Percentiles rank a stretch among this genome's conserved stretches.
Conservation (phyloP, 1,284 basidiomycete genomes). For the Cryptococcus hybrid region DNA sequence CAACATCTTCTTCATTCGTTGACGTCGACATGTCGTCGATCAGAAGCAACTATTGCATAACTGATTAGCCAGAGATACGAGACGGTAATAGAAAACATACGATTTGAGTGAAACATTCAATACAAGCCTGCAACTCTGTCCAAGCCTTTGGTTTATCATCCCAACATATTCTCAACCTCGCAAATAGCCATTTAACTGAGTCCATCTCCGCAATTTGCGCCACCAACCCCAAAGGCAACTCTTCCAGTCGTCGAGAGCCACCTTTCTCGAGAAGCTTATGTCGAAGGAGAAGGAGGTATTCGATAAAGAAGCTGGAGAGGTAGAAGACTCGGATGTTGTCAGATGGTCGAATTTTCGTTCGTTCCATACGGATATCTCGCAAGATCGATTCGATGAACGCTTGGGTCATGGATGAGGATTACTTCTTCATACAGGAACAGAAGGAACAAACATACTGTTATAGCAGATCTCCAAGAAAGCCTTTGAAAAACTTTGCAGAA, state of each 20-base stretch:
- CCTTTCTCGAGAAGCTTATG: constrained; percentile 36
- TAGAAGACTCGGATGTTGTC: constrained; percentile 82
- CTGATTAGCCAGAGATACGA: not conserved
- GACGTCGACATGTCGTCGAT: constrained; percentile 64
- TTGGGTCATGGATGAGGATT: constrained; percentile 43
- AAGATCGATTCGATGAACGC: constrained; percentile 79
- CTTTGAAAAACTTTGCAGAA: constrained; percentile 65
- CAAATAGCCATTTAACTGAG: constrained; percentile 84
- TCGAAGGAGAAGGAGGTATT: constrained; percentile 70
- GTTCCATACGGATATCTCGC: constrained; percentile 87
- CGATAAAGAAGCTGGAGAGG: constrained; percentile 81
- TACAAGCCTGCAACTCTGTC: constrained; percentile 91
- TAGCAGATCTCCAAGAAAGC: constrained; percentile 78
- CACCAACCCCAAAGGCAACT: constrained; percentile 67
- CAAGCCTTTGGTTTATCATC: constrained; percentile 91
- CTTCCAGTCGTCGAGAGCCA: constrained; percentile 11
- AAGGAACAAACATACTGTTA: constrained; percentile 64
- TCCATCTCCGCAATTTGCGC: constrained; percentile 79
- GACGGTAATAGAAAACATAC: constrained; percentile 34
- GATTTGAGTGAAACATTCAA: constrained; percentile 87
- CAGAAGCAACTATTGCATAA: constrained; percentile 61
- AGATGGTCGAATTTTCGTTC: constrained; percentile 82
- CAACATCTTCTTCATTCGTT: constrained; percentile 60
- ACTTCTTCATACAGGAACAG: not conserved
- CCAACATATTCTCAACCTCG: constrained; percentile 78